Conservation (phyloP, 306 rosid genomes). For the Malus asiatica region DNA sequence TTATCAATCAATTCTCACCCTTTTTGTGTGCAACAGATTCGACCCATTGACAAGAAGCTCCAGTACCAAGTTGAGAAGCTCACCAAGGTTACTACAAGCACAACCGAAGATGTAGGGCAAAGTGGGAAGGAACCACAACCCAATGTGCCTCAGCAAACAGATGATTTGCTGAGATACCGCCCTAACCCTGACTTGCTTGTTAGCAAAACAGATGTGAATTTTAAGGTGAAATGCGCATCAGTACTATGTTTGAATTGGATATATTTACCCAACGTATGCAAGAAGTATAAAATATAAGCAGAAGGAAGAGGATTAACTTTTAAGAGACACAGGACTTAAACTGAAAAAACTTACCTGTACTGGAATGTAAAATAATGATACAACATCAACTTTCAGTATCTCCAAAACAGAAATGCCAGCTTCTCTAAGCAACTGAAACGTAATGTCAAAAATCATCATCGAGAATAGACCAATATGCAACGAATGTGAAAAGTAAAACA, state of each 20-base stretch:
- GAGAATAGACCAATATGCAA: slow-evolving; percentile 28
- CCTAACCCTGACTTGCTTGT: slow-evolving; percentile 75
- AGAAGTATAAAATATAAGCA: background rate
- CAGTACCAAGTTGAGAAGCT: slow-evolving; percentile 89
- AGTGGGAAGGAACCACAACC: slow-evolving; percentile 37
- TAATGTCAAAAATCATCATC: slow-evolving; percentile 24
- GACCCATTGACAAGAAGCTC: slow-evolving; percentile 80
- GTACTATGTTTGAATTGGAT: background rate
- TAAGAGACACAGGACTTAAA: background rate
- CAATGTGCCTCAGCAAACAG: slow-evolving; percentile 29
- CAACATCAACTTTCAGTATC: slow-evolving; percentile 81
- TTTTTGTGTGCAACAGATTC: slow-evolving; percentile 43
- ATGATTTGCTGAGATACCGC: slow-evolving; percentile 58
- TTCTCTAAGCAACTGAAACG: slow-evolving; percentile 76
- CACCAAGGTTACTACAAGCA: slow-evolving; percentile 39
- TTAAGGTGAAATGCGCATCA: slow-evolving; percentile 30
- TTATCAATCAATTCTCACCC: slow-evolving; percentile 3
- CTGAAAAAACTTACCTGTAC: slow-evolving; percentile 49
- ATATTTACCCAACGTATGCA: background rate
- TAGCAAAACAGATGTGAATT: slow-evolving; percentile 35
- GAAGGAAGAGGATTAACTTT: background rate
- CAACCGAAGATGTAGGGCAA: slow-evolving; percentile 26
- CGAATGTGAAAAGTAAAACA: slow-evolving; percentile 10
- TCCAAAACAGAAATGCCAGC: slow-evolving; percentile 73
- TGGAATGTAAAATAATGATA: slow-evolving; percentile 72